A percentile compares a stretch with the other conserved stretches of the same genome.
These are phyloP conservation scores for Phytophthora pistaciae DNA, from an alignment of 352 stramenopile genomes.

Conservation along the genomic window DNA sequence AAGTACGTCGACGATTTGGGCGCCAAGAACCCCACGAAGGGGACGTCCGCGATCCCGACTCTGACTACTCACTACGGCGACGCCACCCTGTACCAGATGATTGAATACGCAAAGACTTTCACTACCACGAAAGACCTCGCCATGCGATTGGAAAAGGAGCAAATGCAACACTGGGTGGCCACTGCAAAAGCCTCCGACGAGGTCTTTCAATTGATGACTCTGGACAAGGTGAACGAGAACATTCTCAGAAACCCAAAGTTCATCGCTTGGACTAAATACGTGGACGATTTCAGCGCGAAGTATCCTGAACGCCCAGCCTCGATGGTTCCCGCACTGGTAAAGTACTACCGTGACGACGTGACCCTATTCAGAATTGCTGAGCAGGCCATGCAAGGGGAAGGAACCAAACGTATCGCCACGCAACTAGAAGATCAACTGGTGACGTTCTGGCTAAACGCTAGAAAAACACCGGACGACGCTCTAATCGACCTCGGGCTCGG, in stretches of 20 bases:
- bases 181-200: background rate
- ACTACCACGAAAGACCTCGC: background rate
- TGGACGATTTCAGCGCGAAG: background rate
- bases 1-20: slow-evolving; percentile 13
- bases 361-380: background rate
- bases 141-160: background rate
- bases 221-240: background rate
- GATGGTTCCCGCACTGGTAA: background rate
- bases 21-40: background rate
- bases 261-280: background rate
- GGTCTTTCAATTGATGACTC: background rate
- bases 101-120: background rate
- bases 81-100: background rate
- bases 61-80: slow-evolving; percentile 3
- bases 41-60: background rate
- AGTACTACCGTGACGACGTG: background rate
- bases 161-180: background rate
- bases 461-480: background rate
- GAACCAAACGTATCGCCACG: background rate
- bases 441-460: background rate
- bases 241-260: background rate
- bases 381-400: background rate
- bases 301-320: background rate
- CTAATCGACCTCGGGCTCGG: background rate
- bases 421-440: background rate